phyloP scores from a whole-genome alignment of 176 grass and related monocot species.

The Eragrostis nindensis region DNA sequence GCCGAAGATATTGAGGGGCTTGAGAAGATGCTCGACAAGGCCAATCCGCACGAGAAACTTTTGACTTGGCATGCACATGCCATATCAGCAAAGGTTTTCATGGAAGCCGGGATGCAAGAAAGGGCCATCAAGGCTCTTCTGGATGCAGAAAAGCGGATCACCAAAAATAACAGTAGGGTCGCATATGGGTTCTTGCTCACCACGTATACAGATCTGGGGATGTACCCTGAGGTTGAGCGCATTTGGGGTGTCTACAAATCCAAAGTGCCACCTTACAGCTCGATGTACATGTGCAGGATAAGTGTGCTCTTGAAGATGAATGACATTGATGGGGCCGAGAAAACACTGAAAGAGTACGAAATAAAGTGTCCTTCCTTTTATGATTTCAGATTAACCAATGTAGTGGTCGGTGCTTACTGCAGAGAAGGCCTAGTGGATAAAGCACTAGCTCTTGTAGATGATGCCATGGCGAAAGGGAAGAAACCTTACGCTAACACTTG shows the following conservation, averaged over 20 bases:
- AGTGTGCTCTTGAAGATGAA: constrained; percentile 51
- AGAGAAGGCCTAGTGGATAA: constrained; percentile 53
- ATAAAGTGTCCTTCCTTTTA: background rate
- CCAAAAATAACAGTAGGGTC: constrained; percentile 21
- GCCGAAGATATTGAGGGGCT: constrained; percentile 43
- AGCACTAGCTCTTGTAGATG: constrained; percentile 58
- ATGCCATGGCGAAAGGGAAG: constrained; percentile 45
- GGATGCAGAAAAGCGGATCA: constrained; percentile 48
- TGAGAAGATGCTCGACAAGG: constrained; percentile 36
- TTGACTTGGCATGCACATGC: constrained; percentile 47
- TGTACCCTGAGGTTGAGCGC: constrained; percentile 37
- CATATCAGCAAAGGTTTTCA: constrained; percentile 30
- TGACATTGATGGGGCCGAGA: constrained; percentile 51
- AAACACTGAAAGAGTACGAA: constrained; percentile 59
- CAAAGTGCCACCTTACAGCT: constrained; percentile 35
- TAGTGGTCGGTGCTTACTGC: constrained; percentile 59
- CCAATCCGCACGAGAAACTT: background rate
- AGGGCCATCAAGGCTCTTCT: constrained; percentile 38
- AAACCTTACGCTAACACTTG: constrained; percentile 46
- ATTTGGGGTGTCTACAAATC: constrained; percentile 52
- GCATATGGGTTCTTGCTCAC: constrained; percentile 55
- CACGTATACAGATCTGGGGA: constrained; percentile 45
- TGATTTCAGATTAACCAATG: constrained; percentile 48
- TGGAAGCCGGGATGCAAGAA: constrained; percentile 41
- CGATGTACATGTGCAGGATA: constrained; percentile 63